Base-by-base conservation (phyloP, 2,329 filamentous ascomycete species). In the Claviceps monticola region DNA sequence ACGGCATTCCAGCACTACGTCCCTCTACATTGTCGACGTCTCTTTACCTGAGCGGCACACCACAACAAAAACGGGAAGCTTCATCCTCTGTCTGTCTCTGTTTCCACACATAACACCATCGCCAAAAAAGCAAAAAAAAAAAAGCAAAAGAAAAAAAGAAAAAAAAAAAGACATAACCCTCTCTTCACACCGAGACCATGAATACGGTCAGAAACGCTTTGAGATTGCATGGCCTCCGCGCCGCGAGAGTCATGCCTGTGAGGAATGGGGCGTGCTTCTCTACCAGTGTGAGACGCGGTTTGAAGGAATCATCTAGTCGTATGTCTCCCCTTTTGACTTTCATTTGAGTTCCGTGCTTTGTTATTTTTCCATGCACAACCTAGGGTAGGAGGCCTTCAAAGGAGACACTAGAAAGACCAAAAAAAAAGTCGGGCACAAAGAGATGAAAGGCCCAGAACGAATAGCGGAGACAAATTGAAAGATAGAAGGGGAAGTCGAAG, bases 271-370 rank as follows among this genome's bases (percentile, higher is more conserved):
- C 16, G 59, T 61, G 51, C 51, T 61, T 66, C 37, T 61, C 65
- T 0, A 61, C 66, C 42, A 61, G 58, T 26, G 39, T 59, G 16
- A 56, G 56, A 0, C 56, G 65, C 16, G 60, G 62, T 6, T 57
- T 70, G 46, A 70, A 70, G 57, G 68, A 70, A 52, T 67, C 68
- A 39, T 64, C 64, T 29, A 62, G 51, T 39, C 61, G 68, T 70
- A 57, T 62, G 43, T 34, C 13, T 45, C 4, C 16, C 41, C 17
- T 23, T 5, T 0, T 11, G 17, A 21, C 41, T 17, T 17, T 8
- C 9, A n/a, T 19, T 4, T n/a, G 38, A 7, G 2, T 2, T 41
- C 38, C n/a, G 7, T 41, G n/a, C 17, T 41, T 34, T 41, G 7
- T 7, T 3, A 19, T 19, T 4, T 11, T 42, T 21, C n/a, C 19